Conservation (phyloP, 2,329 filamentous ascomycete genomes). For the Xylaria multiplex region DNA sequence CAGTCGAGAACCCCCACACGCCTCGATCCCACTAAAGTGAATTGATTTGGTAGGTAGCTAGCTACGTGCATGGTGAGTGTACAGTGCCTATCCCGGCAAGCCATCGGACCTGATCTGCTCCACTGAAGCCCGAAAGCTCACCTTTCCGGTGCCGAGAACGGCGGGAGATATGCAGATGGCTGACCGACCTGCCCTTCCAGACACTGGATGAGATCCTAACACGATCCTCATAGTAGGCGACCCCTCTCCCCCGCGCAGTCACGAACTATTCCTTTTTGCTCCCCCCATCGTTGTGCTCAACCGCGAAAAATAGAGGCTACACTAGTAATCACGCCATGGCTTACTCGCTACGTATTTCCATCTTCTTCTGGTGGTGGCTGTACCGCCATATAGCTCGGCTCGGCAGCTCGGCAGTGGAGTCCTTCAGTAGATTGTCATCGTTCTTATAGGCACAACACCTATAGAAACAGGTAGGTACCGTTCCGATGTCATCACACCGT, state of each 20-base stretch:
- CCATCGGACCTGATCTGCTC: conserved; percentile 29
- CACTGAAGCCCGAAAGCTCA: conserved; percentile 28
- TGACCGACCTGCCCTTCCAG: conserved; percentile 17
- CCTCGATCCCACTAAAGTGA: conserved; percentile 6
- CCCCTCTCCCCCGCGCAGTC: too few relatives aligned
- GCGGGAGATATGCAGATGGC: conserved; percentile 9
- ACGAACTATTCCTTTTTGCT: neutral
- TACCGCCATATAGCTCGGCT: conserved; percentile 30
- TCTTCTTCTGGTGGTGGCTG: conserved; percentile 22
- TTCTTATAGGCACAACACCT: conserved; percentile 2
- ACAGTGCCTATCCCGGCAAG: conserved; percentile 14
- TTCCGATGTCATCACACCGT: conserved; percentile 13
- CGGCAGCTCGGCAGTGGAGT: conserved; percentile 34
- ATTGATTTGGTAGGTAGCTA: neutral
- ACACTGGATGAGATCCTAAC: neutral
- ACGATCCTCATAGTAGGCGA: neutral
- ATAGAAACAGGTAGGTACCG: neutral
- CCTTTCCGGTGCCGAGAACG: conserved; percentile 30
- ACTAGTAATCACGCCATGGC: conserved; percentile 4
- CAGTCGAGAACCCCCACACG: conserved; percentile 1
- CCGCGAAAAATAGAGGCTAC: neutral
- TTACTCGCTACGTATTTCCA: neutral
- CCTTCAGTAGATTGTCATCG: conserved; percentile 9
- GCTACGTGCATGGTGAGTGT: neutral
- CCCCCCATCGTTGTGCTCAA: neutral